These are phyloP conservation scores for Diutina scorzettiae DNA, from an alignment of 1,139 yeast species.

Conservation along the genomic window DNA sequence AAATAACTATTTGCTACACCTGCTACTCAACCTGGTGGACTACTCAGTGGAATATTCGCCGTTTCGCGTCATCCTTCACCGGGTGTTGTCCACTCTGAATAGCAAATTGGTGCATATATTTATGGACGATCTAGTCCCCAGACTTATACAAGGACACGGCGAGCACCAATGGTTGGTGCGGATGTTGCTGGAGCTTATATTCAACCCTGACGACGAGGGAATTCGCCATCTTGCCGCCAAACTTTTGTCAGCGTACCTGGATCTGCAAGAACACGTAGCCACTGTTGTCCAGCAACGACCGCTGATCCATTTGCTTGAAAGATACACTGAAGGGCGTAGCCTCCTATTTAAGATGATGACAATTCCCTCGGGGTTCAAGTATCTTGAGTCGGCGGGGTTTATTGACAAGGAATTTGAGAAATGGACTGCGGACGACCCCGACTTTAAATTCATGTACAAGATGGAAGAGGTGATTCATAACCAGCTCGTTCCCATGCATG, in stretches of 20 bases:
- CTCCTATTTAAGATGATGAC: slow-evolving; percentile 20
- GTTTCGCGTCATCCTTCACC: neutral
- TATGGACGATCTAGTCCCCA: slow-evolving; percentile 40
- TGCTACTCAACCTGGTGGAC: neutral
- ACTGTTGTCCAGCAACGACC: slow-evolving; percentile 22
- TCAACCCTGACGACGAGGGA: slow-evolving; percentile 37
- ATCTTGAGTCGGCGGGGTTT: slow-evolving; percentile 22
- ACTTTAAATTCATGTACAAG: slow-evolving; percentile 14
- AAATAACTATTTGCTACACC: neutral
- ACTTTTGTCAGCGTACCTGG: slow-evolving; percentile 8
- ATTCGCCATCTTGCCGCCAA: neutral
- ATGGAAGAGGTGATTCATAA: neutral
- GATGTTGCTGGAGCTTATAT: slow-evolving; percentile 54
- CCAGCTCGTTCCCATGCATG: neutral
- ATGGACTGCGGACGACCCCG: slow-evolving; percentile 8
- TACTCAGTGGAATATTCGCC: neutral
- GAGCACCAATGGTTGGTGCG: slow-evolving; percentile 30
- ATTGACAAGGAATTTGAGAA: slow-evolving; percentile 20
- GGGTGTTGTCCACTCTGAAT: slow-evolving; percentile 13
- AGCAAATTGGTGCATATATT: slow-evolving; percentile 42
- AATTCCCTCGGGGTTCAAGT: slow-evolving; percentile 24
- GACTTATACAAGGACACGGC: slow-evolving; percentile 21
- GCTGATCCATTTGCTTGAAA: slow-evolving; percentile 16
- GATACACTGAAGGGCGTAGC: slow-evolving; percentile 14
- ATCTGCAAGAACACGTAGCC: slow-evolving; percentile 12